Conservation (phyloP, 2,329 filamentous ascomycete genomes). For the Cyphellophora europaea region DNA sequence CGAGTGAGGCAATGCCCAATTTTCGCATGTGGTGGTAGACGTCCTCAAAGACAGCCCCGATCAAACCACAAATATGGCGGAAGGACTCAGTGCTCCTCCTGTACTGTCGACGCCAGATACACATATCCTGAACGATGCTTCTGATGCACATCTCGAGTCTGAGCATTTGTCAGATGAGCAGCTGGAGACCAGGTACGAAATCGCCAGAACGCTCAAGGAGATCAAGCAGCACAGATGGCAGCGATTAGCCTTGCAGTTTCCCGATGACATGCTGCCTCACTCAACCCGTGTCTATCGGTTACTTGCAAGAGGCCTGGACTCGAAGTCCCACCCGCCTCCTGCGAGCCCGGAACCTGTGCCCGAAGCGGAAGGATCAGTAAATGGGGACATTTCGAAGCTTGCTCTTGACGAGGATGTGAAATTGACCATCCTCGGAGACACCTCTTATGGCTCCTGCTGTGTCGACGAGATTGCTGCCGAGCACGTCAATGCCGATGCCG, state of each 20-base stretch:
- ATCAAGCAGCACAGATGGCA: slow-evolving; percentile 63
- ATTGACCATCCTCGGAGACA: slow-evolving; percentile 85
- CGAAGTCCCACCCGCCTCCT: slow-evolving; percentile 13
- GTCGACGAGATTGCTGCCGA: slow-evolving; percentile 96
- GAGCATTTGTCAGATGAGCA: slow-evolving; percentile 53
- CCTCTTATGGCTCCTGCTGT: slow-evolving; percentile 93
- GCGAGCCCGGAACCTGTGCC: slow-evolving; percentile 5
- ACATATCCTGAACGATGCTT: slow-evolving; percentile 48
- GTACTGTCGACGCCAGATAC: slow-evolving; percentile 55
- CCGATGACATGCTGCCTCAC: slow-evolving; percentile 83
- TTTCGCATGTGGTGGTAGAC: no score
- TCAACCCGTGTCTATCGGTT: slow-evolving; percentile 68
- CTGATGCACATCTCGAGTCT: slow-evolving; percentile 22
- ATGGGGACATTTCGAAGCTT: no score
- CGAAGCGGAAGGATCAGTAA: no score
- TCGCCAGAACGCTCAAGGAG: slow-evolving; percentile 67
- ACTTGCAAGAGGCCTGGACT: slow-evolving; percentile 49
- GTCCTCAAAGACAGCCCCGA: no score
- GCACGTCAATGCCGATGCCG: slow-evolving; percentile 79
- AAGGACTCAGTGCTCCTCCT: slow-evolving; percentile 36
- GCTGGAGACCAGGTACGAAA: slow-evolving; percentile 71
- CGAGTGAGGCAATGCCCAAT: no score
- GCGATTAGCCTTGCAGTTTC: slow-evolving; percentile 86
- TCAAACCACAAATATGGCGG: no score
- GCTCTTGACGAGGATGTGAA: slow-evolving; percentile 22